Base-by-base conservation (phyloP, 2,329 filamentous ascomycete species). In the Zopfia rhizophila region DNA sequence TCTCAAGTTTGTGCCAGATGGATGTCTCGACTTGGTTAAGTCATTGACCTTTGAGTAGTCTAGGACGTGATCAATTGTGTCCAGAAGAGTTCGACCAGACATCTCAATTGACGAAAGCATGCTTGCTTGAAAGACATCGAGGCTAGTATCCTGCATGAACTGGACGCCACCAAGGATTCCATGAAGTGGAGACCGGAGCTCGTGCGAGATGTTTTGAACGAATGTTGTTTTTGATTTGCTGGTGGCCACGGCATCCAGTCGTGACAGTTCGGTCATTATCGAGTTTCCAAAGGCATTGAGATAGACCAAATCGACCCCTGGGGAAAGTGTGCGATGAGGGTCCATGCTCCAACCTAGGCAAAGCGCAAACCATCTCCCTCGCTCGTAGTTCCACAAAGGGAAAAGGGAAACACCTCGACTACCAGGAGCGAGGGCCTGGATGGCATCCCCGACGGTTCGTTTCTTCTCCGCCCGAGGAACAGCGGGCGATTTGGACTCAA, bases 151-250 rank as follows among this genome's bases (percentile, higher is more conserved):
- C 18, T 59, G 46, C 7, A 61, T 22, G 3, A 85, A 40, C 73
- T 79, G 43, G 1, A 70, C 58, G 3, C 67, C 66, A 0, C 81
- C 77, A 0, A 86, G 67, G n/a, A 86, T 78, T 3, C 83, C 84
- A 48, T 86, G 83, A 0, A 87, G 69, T 0, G 84, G 83, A 1
- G 79, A 83, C 1, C 83, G 75, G 7, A 87, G 68, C 46, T 76
- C 73, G 41, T 76, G 73, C 2, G 66, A 71, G 23, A 76, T 72
- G 4, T 70, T 73, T 17, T 70, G 68, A 23, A 77, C 68, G 38
- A 76, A 74, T 5, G 72, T 70, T 2, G 68, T 69, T 44, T 75
- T 75, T 3, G 66, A 63, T 28, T 68, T 59, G 10, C 63, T 61
- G 12, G 64, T 57, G 21, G 77, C 76, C 24, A 78, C 65, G 0